Conservation (phyloP, 176 grass and related monocot genomes). For the Ampelocalamus luodianensis region DNA sequence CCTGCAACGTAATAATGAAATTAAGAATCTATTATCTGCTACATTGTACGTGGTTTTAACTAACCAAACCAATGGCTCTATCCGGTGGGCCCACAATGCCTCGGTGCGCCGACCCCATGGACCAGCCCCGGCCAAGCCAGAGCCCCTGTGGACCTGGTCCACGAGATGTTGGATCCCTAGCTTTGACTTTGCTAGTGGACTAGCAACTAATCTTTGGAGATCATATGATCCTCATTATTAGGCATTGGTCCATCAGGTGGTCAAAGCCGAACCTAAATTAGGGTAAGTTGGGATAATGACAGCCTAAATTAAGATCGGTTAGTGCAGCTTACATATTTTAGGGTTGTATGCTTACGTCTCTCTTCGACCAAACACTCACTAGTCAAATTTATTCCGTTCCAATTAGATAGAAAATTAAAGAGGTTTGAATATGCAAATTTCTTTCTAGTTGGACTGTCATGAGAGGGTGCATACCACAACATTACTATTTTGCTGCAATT, state of each 20-base stretch:
- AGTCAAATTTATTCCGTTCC: background rate
- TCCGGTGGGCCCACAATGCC: background rate
- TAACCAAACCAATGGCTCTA: background rate
- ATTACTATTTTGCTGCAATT: background rate
- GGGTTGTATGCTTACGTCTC: background rate
- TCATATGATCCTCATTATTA: background rate
- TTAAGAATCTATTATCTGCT: too few species aligned
- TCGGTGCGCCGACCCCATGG: background rate
- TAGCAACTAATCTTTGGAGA: background rate
- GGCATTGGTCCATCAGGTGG: background rate
- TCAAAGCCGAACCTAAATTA: background rate
- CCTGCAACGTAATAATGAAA: too few species aligned
- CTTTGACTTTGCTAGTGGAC: background rate
- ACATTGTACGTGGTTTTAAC: background rate
- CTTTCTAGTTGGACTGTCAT: background rate
- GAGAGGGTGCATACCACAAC: background rate
- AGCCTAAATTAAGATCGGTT: background rate
- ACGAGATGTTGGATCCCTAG: background rate
- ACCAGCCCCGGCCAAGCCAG: background rate
- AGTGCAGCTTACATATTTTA: background rate
- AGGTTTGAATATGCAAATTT: background rate
- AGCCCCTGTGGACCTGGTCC: background rate
- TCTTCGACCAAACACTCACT: background rate
- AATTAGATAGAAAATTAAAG: background rate
- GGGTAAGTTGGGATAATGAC: background rate